Base-by-base conservation (phyloP, 257 asterid species). In the Fraxinus americana region DNA sequence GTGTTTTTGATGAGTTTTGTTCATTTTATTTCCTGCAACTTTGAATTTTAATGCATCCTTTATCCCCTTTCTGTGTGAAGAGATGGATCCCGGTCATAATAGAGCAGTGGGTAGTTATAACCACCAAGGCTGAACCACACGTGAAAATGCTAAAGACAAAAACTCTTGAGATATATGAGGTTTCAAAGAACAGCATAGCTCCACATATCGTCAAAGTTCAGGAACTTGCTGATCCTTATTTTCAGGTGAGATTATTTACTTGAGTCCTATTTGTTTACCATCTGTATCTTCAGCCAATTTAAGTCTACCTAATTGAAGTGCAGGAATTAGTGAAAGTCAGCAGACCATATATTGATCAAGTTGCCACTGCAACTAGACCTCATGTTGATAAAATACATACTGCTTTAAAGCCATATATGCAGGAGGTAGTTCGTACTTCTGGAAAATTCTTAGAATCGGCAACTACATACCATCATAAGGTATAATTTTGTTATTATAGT, bases 291-390 rank as follows among this genome's bases (percentile, higher is more conserved):
- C 75, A 66, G 45, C 68, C 68, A 63, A 9, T 63, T 63, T 54
- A 63, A 63, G 68, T 63, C 11, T 3, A 25, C 35, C 68, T 63
- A 10, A 10, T 63, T 63, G 68, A 25, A 25, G 16, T 70, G 77
- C 91, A 94, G 99, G 87, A 92, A 77, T 38, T 92, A 69, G 90
- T 90, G 85, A 90, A 86, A 87, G 14, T 79, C 83, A 89, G 96
- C 91, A 88, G 85, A 79, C 99, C 97, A 52, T 89, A 95, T 77
- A 84, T 95, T 63, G 97, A 95, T 79, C 94, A 89, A 81, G 86
- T 89, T 71, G 97, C 97, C 78, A 80, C 93, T 80, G 92, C 89
- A 23, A 82, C 98, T 72, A 88, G 84, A 81, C 99, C 99, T 80
- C 96, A 95, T 82, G 86, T 93, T 76, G 93, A 91, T 34, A 93